Evolutionary conservation across 768 basidiomycete species (phyloP).

Genomic region (Paxillus ammoniavirescens): DNA sequence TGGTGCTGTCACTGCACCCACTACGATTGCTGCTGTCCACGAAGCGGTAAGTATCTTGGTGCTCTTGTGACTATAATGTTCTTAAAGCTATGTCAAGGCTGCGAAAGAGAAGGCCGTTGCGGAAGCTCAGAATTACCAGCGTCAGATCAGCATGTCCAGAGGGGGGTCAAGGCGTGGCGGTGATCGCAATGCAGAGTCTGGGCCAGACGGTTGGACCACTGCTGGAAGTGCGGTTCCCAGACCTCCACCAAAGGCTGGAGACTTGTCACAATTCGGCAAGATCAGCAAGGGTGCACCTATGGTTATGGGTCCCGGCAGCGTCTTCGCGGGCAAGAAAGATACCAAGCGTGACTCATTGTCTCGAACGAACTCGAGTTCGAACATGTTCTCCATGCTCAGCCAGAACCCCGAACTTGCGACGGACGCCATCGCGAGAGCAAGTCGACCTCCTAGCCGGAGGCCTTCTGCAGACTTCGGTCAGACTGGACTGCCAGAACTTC

Average conservation of each 20-base stretch:
- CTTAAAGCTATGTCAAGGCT: slow-evolving; percentile 43
- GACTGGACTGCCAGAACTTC: slow-evolving; percentile 43
- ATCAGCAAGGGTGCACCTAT: slow-evolving; percentile 68
- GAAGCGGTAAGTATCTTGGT: slow-evolving; percentile 58
- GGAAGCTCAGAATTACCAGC: slow-evolving; percentile 58
- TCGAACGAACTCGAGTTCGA: slow-evolving; percentile 73
- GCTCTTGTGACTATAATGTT: not conserved
- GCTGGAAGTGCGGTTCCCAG: slow-evolving; percentile 51
- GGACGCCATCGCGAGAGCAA: slow-evolving; percentile 55
- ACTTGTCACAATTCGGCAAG: slow-evolving; percentile 87
- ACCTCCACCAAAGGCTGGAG: slow-evolving; percentile 75
- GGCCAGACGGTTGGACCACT: slow-evolving; percentile 88
- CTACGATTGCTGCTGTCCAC: slow-evolving; percentile 88
- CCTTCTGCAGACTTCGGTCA: slow-evolving; percentile 50
- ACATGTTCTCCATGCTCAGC: slow-evolving; percentile 87
- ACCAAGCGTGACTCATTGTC: slow-evolving; percentile 72
- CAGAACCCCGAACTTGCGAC: slow-evolving; percentile 55
- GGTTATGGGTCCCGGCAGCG: slow-evolving; percentile 82
- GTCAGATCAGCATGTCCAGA: slow-evolving; percentile 79
- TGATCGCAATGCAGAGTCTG: slow-evolving; percentile 60
- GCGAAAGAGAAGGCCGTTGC: slow-evolving; percentile 77
- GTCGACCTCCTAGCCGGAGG: slow-evolving; percentile 48
- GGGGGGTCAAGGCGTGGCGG: slow-evolving; percentile 88
- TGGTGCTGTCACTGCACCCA: slow-evolving; percentile 70
- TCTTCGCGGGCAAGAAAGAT: slow-evolving; percentile 76